Evolutionary conservation across 192 early-diverging fungal species (phyloP), one percentile per base, ranked within the genome.

Genomic region (Bifiguratus adelaidae): DNA sequence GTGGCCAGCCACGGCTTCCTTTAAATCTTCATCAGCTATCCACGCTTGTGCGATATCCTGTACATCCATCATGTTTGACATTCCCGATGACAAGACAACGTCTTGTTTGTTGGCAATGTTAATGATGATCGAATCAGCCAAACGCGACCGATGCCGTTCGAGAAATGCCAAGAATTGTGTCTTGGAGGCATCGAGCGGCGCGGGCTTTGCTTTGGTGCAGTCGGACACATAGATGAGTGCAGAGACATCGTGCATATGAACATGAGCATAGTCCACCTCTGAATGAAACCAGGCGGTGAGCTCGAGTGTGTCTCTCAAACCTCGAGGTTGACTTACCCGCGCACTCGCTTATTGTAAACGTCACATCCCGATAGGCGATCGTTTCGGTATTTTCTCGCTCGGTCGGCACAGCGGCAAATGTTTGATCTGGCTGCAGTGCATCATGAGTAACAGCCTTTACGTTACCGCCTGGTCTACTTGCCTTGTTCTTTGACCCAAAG

Each of bases 221-320:
- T 61, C 60, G 15, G 55, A 29, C n/a, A 61, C 41, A 19, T 46
- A 61, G 24, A 61, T 50, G 11, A 61, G 29, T 5, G 55, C 48
- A 29, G 33, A 28, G 18, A 48, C 51, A 22, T 55, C 42, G 15
- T 50, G 38, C 2, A 61, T 58, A 29, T 58, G 37, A 6, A 50
- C 16, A 25, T 7, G 24, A 37, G 20, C 35, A 25, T 41, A 51
- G 36, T 16, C 36, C 27, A 25, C 41, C 23, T 41, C 35, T n/a
- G 35, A 40, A 28, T 20, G 23, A 34, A 40, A 22, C 2, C 19
- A 5, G 12, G 1, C 13, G 29, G 7, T 30, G 20, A 30, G 30
- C 18, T 48, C 12, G 9, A n/a, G 44, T 1, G 13, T 27, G 3
- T 22, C 7, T 4, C 29, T 19, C 12, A 4, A 12, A 35, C 5